Percentiles rank a stretch among this genome's conserved stretches.
Conservation (phyloP, 2,329 filamentous ascomycete genomes). For the Fusarium xylarioides region DNA sequence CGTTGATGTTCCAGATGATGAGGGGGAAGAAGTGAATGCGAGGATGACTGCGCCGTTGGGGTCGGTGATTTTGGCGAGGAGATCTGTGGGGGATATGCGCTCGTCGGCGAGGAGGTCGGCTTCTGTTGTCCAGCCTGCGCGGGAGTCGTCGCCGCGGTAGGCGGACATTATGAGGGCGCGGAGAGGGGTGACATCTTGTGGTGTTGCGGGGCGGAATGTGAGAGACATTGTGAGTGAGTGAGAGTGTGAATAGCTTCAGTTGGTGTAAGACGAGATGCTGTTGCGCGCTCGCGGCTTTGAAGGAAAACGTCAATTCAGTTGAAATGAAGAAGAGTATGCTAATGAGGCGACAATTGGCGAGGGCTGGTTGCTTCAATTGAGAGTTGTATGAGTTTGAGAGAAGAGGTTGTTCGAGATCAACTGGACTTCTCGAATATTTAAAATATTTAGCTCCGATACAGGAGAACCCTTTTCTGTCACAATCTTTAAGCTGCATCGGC, state of each 20-base stretch:
- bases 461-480: background rate
- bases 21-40: conserved; percentile 32
- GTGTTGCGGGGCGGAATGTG: conserved; percentile 41
- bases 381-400: background rate
- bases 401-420: background rate
- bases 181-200: conserved; percentile 45
- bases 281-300: fast-evolving
- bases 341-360: background rate
- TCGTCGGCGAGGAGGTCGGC: conserved; percentile 54
- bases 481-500: background rate
- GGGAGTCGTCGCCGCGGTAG: conserved; percentile 54
- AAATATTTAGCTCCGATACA: conserved; percentile 15
- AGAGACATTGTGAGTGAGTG: conserved; percentile 20
- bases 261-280: background rate
- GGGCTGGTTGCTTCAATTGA: background rate
- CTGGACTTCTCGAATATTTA: background rate
- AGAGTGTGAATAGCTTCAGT: background rate
- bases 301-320: background rate
- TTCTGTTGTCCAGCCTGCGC: conserved; percentile 58
- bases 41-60: conserved; percentile 51
- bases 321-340: background rate
- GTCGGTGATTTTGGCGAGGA: conserved; percentile 52
- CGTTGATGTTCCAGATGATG: conserved; percentile 10
- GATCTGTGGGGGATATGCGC: conserved; percentile 52
- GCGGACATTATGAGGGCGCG: conserved; percentile 54